These are phyloP conservation scores for Kodamaea laetipori DNA, from an alignment of 805 yeast genomes.

Conservation along the genomic window DNA sequence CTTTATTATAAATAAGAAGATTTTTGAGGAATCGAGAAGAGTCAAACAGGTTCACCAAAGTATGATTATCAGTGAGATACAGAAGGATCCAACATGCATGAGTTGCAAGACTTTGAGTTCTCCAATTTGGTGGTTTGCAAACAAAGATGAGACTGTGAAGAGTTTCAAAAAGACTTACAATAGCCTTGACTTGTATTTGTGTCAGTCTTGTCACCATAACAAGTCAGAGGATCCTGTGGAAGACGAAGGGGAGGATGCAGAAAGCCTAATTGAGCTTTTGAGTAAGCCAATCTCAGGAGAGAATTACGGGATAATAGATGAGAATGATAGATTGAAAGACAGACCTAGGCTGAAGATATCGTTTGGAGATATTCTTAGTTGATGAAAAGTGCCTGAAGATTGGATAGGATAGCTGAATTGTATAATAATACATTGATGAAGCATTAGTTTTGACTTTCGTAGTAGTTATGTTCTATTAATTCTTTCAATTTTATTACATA, in stretches of 20 bases:
- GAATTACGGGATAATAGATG: constrained; percentile 32
- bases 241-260: constrained; percentile 18
- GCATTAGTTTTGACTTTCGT: too few species aligned
- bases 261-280: constrained; percentile 24
- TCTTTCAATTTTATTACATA: too few species aligned
- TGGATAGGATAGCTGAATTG: too few species aligned
- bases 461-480: too few species aligned
- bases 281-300: constrained; percentile 34
- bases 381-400: too few species aligned
- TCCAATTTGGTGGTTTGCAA: constrained; percentile 41
- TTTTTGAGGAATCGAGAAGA: constrained; percentile 19
- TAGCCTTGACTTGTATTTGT: constrained; percentile 16
- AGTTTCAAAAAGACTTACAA: constrained; percentile 7
- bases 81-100: constrained; percentile 19
- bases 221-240: constrained; percentile 12
- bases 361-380: constrained; percentile 6
- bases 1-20: constrained; percentile 27
- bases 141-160: constrained; percentile 8
- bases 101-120: constrained; percentile 29
- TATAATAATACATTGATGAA: too few species aligned
- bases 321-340: constrained; percentile 23
- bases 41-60: constrained; percentile 4
- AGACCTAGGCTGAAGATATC: constrained; percentile 7
- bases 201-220: constrained; percentile 38
- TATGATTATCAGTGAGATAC: constrained; percentile 11